A percentile compares a stretch with the other conserved stretches of the same genome.
Conservation (phyloP, 1,139 yeast species). For the Candida tropicalis region DNA sequence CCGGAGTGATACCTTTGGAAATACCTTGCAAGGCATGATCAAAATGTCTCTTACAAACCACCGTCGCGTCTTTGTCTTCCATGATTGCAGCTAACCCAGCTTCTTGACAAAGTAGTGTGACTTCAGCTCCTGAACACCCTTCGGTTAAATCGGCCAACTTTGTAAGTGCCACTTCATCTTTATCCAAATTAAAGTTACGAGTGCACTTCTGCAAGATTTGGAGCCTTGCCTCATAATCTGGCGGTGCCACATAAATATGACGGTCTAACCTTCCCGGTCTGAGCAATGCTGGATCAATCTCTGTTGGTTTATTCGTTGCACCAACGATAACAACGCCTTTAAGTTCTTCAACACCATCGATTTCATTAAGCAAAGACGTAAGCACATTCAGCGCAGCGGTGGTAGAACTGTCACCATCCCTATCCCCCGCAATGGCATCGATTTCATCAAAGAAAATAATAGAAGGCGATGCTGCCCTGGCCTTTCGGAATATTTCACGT, state of each 20-base stretch:
- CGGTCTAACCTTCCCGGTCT: conserved; percentile 95
- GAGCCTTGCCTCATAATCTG: conserved; percentile 74
- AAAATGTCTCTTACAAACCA: conserved; percentile 68
- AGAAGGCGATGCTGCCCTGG: conserved; percentile 91
- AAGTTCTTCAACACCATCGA: conserved; percentile 94
- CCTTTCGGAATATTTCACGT: conserved; percentile 86
- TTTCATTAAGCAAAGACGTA: conserved; percentile 86
- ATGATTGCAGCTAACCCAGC: conserved; percentile 92
- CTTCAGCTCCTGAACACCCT: conserved; percentile 97
- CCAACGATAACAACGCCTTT: conserved; percentile 93
- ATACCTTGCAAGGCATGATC: conserved; percentile 67
- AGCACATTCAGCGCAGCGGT: conserved; percentile 84
- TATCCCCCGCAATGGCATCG: conserved; percentile 82
- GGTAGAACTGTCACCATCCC: conserved; percentile 61
- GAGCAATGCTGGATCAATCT: conserved; percentile 85
- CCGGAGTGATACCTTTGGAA: conserved; percentile 77
- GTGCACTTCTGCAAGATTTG: conserved; percentile 76
- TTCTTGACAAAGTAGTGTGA: conserved; percentile 87
- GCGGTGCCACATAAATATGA: conserved; percentile 90
- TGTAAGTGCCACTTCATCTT: conserved; percentile 43
- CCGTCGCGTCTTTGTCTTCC: conserved; percentile 61
- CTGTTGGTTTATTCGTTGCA: conserved; percentile 93
- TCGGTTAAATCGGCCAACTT: conserved; percentile 67
- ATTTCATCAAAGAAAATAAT: conserved; percentile 94
- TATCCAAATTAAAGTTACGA: conserved; percentile 51